These are phyloP conservation scores for Nannochloropsis oceanica DNA, from an alignment of 108 stramenopile genomes.

Conservation along the genomic window DNA sequence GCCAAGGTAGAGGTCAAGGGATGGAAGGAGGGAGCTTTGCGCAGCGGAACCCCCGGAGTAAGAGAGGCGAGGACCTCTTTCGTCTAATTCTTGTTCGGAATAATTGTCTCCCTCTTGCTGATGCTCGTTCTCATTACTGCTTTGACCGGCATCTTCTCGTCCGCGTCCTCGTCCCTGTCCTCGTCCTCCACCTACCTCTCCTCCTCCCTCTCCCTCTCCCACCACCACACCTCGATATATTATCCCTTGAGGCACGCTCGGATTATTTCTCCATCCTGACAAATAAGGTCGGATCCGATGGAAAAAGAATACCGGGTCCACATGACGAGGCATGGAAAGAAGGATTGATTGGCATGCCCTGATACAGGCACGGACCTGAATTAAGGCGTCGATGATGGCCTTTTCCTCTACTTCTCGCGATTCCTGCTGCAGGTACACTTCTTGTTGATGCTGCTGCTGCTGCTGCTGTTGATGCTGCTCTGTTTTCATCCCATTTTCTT, in stretches of 20 bases:
- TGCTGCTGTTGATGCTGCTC: not conserved
- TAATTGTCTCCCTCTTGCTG: not conserved
- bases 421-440: not conserved
- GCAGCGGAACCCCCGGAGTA: slow-evolving; percentile 25
- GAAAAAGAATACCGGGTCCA: not conserved
- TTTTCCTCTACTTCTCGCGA: not conserved
- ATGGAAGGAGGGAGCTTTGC: slow-evolving; percentile 19
- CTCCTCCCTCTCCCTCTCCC: not conserved
- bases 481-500: too few relatives aligned
- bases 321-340: not conserved
- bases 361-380: not conserved
- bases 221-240: not conserved
- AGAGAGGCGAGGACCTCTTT: not conserved
- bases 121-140: not conserved
- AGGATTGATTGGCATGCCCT: not conserved
- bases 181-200: not conserved
- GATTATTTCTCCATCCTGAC: not conserved
- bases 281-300: not conserved
- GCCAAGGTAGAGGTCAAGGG: slow-evolving; percentile 10
- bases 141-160: not conserved
- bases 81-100: not conserved
- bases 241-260: not conserved
- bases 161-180: not conserved
- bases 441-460: not conserved
- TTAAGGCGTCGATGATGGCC: not conserved